phyloP scores from a whole-genome alignment of 1,284 basidiomycete genomes.

The Trametes versicolor region DNA sequence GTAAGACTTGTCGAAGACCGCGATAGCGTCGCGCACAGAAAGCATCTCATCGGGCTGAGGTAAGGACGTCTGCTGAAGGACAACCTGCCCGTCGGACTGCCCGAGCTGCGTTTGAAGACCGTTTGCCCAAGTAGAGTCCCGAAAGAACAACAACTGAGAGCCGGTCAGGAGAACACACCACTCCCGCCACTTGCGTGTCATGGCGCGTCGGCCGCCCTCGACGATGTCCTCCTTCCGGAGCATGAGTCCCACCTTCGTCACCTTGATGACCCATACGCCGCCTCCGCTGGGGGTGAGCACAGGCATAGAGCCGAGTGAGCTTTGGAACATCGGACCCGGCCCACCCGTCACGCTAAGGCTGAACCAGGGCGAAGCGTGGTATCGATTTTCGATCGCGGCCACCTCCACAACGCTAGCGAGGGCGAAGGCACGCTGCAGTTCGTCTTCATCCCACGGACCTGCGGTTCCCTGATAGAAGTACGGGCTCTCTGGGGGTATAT shows the following conservation, averaged over 20 bases:
- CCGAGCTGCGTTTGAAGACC: constrained; percentile 65
- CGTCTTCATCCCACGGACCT: constrained; percentile 74
- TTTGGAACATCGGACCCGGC: constrained; percentile 39
- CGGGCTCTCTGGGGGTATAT: constrained; percentile 76
- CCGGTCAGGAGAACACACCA: constrained; percentile 91
- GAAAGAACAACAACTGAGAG: constrained; percentile 93
- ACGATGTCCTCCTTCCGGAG: constrained; percentile 86
- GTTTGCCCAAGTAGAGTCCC: constrained; percentile 79
- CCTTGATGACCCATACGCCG: constrained; percentile 67
- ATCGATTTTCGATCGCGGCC: constrained; percentile 49
- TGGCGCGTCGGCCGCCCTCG: constrained; percentile 81
- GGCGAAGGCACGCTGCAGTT: constrained; percentile 76
- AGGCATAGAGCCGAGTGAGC: constrained; percentile 28
- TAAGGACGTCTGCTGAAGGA: constrained; percentile 62
- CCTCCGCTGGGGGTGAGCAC: constrained; percentile 34
- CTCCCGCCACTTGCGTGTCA: constrained; percentile 87
- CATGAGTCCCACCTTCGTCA: constrained; percentile 87
- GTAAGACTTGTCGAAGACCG: constrained; percentile 83
- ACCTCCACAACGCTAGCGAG: constrained; percentile 74
- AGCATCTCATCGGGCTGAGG: constrained; percentile 91
- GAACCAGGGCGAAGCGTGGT: constrained; percentile 59
- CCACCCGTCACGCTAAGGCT: constrained; percentile 53
- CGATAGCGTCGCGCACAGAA: constrained; percentile 82
- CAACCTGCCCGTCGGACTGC: constrained; percentile 49
- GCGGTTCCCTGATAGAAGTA: constrained; percentile 82